phyloP scores from a whole-genome alignment of 805 yeast species.

The Saturnispora quitensis region DNA sequence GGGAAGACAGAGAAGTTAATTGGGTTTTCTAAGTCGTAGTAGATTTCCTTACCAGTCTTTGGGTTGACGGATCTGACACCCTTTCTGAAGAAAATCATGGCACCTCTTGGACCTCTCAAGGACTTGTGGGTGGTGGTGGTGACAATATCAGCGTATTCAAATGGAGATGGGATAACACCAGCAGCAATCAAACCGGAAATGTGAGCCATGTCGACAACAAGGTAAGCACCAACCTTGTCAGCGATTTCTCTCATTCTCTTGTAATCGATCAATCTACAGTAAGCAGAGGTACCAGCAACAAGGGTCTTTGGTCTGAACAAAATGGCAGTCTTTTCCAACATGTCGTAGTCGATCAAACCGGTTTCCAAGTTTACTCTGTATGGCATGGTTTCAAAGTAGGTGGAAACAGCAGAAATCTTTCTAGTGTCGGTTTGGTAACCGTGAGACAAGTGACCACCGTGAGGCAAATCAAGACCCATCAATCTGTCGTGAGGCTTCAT shows the following conservation, averaged over 20 bases:
- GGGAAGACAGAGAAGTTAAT: conserved; percentile 98
- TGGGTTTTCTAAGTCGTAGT: conserved; percentile 80
- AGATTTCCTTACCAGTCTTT: conserved; percentile 68
- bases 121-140: conserved; percentile 98
- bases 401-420: conserved; percentile 86
- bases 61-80: conserved; percentile 79
- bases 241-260: conserved; percentile 85
- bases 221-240: conserved; percentile 86
- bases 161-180: conserved; percentile 88
- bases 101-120: conserved; percentile 98
- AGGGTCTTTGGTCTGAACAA: conserved; percentile 90
- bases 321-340: conserved; percentile 68
- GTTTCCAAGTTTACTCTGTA: conserved; percentile 80
- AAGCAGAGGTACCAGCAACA: conserved; percentile 97
- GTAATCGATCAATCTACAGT: conserved; percentile 85
- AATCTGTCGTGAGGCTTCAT: conserved; percentile 85
- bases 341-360: conserved; percentile 88
- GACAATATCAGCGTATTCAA: conserved; percentile 88
- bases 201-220: conserved; percentile 95
- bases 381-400: conserved; percentile 97
- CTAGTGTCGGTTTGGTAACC: conserved; percentile 90
- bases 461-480: conserved; percentile 97
- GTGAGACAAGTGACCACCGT: conserved; percentile 96
- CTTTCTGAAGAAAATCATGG: conserved; percentile 94
- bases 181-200: conserved; percentile 95